Evolutionary conservation across 192 early-diverging fungal genomes (phyloP), one percentile per base, ranked within the genome.

Genomic region (Entomortierella beljakovae): DNA sequence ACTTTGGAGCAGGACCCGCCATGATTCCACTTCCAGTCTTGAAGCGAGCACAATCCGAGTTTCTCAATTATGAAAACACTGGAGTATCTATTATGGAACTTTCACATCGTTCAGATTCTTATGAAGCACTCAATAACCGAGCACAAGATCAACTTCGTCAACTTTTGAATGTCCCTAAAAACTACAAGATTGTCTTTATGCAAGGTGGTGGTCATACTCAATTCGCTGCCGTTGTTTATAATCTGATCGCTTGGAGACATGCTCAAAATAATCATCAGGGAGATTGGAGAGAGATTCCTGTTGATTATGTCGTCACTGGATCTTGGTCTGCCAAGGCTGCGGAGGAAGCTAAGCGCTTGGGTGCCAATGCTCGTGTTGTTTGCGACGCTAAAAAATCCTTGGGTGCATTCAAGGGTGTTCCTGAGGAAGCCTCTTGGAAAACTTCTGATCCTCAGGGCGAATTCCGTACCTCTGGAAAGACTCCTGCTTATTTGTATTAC

Each of bases 71-170:
- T 84, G 83, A 90, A 56, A 85, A 87, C 68, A 90, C 92, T 0
- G 96, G 95, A 46, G 88, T 94, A 87, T 97, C 95, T 0, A 89
- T 99, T 55, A 90, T 99, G 90, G 97, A 98, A 71, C 85, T 99
- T 77, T 97, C 96, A 9, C 97, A 99, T 75, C 94, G 98, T 38
- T 94, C 94, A 31, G 88, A 88, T 64, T 83, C 88, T 11, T 99
- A 96, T 66, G 94, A 92, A 43, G 71, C 73, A 18, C 90, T 97
- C 68, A 86, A 96, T 68, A 79, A 85, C 57, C 83, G 83, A 22
- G 92, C 98, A 10, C 91, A 98, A 68, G 68, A 80, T 2, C 85
- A 94, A 25, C 89, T 97, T 50, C 87, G 89, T 15, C 66, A 70
- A 3, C 77, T 97, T 15, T 85, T 98, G 49, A 71, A 85, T n/a